Conservation (phyloP, 2,329 filamentous ascomycete species). For the Microdochium trichocladiopsis region DNA sequence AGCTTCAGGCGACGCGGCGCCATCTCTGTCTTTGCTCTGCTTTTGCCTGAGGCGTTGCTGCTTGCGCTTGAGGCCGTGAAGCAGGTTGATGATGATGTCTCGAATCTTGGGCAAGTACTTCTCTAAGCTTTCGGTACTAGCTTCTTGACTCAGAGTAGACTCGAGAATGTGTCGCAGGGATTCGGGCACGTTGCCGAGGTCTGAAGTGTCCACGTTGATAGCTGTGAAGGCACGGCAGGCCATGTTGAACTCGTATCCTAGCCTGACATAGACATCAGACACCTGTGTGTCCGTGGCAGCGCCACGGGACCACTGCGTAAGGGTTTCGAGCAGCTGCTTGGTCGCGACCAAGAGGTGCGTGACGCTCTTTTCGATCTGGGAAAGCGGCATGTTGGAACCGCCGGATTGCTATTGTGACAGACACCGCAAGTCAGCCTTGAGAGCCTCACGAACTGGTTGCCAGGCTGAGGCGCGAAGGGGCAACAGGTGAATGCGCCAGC, state of each 20-base stretch:
- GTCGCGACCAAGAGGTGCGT: conserved; percentile 96
- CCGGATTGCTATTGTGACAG: conserved; percentile 35
- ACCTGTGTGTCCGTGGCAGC: conserved; percentile 90
- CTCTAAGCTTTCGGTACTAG: conserved; percentile 87
- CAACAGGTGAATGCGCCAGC: conserved; percentile 5
- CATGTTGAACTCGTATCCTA: conserved; percentile 99
- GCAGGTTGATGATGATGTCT: conserved; percentile 96
- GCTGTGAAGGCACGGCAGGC: conserved; percentile 94
- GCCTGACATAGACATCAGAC: conserved; percentile 93
- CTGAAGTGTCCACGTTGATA: conserved; percentile 91
- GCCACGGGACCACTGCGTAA: conserved; percentile 95
- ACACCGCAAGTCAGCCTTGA: neutral
- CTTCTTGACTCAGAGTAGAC: conserved; percentile 93
- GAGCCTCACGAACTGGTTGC: neutral
- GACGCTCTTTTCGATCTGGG: conserved; percentile 98
- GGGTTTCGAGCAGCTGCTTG: conserved; percentile 92
- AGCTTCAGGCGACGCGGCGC: conserved; percentile 20
- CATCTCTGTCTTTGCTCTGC: conserved; percentile 50
- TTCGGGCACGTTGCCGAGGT: conserved; percentile 93
- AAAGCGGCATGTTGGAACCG: conserved; percentile 68
- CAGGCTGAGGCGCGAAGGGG: neutral
- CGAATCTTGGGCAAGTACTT: conserved; percentile 89
- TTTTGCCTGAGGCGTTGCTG: conserved; percentile 77
- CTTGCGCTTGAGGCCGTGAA: conserved; percentile 95
- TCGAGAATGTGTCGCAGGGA: conserved; percentile 84